Evolutionary conservation across 106 monocot species (phyloP), one percentile per base, ranked within the genome.

Genomic region (Dendrobium catenatum): DNA sequence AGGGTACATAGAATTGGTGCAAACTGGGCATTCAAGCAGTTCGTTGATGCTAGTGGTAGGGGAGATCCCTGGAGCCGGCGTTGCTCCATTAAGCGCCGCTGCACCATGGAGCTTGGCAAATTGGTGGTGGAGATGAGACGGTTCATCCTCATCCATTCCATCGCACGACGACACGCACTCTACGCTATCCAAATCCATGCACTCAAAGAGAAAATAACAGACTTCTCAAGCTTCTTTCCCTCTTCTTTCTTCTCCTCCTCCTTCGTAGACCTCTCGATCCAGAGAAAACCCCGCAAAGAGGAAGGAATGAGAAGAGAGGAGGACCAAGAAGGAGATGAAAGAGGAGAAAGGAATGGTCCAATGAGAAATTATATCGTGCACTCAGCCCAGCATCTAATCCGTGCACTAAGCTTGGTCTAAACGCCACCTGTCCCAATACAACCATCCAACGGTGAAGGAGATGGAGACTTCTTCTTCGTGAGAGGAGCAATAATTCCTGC

Each of bases 1-100:
- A 4, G 93, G 93, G 81, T 93, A 93, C 93, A 93, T 93, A 26
- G 93, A 93, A 55, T 93, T 93, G 48, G 90, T 93, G 79, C 93
- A 93, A 54, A 93, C 93, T 24, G 93, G 93, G 75, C 93, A 93
- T 72, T 93, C 93, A 11, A 93, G 85, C 61, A 93, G 85, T 79
- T 93, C 93, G 72, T 88, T 88, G 37, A 93, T 88, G 83, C 90
- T 90, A 20, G 87, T 84, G 31, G 86, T 77, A 20, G 91, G 91
- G 4, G 88, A 31, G 4, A 86, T 84, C 58, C 80, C 86, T 18
- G 80, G 61, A 67, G 48, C 79, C 48, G 56, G 47, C 68, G 77
- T 81, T n/a, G 27, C 86, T 18, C 77, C 83, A 54, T 68, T 79
- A 5, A 15, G 77, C 67, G 29, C 54, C 42, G 80, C 72, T 66